A percentile compares a stretch with the other conserved stretches of the same genome.
Evolutionary conservation across 2,329 filamentous ascomycete species (phyloP).

Genomic region (Salinomyces thailandicus): DNA sequence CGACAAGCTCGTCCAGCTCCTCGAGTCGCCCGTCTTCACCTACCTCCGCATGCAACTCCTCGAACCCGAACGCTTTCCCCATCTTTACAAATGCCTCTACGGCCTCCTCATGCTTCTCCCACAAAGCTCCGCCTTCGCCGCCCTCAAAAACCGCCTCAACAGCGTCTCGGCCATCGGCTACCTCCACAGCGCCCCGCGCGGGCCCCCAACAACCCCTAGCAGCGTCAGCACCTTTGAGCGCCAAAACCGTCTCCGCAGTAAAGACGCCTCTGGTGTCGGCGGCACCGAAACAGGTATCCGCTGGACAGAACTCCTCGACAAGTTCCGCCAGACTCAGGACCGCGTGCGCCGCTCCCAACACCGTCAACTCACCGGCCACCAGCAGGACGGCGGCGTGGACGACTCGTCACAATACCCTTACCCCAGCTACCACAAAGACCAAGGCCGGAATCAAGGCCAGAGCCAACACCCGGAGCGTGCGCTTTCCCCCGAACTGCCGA

Average conservation of each 20-base stretch:
- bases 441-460: too few relatives aligned
- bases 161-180: constrained; percentile 96
- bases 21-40: constrained; percentile 96
- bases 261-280: constrained; percentile 43
- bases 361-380: constrained; percentile 17
- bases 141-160: constrained; percentile 90
- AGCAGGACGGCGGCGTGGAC: constrained; percentile 8
- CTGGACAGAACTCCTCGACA: constrained; percentile 88
- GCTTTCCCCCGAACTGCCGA: constrained; percentile 14
- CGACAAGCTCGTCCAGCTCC: constrained; percentile 90
- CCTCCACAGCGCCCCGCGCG: constrained; percentile 62
- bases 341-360: constrained; percentile 61
- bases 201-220: constrained; percentile 24
- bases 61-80: constrained; percentile 88
- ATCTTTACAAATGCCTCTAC: constrained; percentile 84
- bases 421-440: too few relatives aligned
- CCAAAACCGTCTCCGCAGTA: constrained; percentile 64
- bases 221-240: constrained; percentile 38
- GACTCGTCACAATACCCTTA: constrained; percentile 5
- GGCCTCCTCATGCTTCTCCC: constrained; percentile 96
- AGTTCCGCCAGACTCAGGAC: constrained; percentile 87
- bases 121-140: constrained; percentile 92
- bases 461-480: constrained; percentile 8
- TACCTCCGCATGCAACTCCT: constrained; percentile 91
- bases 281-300: constrained; percentile 54